Base-by-base conservation (phyloP, 2,329 filamentous ascomycete genomes). In the Colletotrichum sp. region DNA sequence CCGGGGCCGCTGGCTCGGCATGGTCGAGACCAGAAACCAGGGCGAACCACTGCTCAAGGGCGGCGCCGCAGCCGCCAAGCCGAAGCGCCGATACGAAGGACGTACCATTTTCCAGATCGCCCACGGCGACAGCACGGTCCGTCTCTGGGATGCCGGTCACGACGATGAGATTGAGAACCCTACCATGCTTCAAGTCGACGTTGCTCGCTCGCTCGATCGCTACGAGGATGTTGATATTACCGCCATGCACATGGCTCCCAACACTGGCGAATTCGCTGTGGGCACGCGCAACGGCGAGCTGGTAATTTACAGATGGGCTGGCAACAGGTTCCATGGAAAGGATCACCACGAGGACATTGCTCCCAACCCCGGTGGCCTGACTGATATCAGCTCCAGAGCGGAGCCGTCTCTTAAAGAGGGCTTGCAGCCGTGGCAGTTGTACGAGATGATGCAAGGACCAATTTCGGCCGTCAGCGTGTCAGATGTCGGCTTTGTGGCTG, bases 151-250 rank as follows among this genome's bases (percentile, higher is more conserved):
- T 84, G 92, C 94, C 24, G 97, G 97, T 0, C 95, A 98, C 81
- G 95, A 92, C 16, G 97, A 99, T 82, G 95, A 98, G 81, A 94
- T 99, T 67, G 97, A 99, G 84, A 99, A 99, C 80, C 90, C 92
- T 15, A 88, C 89, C 6, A 90, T 95, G 69, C 87, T 99, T 28
- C 96, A 99, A 85, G 92, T 98, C 8, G 96, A 99, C 81, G 88
- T 99, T 49, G 94, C 95, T 8, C 91, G 95, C 78, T 95, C 96
- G 3, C 88, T 99, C 6, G 94, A 94, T 69, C 92, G 95, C n/a
- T 94, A 91, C 76, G 92, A 95, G 5, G 91, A 95, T 78, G 88
- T 98, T 15, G 93, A 95, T 63, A 91, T 98, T 12, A 93, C 94
- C 0, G 88, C 91, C n/a, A 94, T 96, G 86, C 95, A 94, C 65